Conservation (phyloP, 495 filamentous ascomycete species). For the Penicilliopsis zonata region DNA sequence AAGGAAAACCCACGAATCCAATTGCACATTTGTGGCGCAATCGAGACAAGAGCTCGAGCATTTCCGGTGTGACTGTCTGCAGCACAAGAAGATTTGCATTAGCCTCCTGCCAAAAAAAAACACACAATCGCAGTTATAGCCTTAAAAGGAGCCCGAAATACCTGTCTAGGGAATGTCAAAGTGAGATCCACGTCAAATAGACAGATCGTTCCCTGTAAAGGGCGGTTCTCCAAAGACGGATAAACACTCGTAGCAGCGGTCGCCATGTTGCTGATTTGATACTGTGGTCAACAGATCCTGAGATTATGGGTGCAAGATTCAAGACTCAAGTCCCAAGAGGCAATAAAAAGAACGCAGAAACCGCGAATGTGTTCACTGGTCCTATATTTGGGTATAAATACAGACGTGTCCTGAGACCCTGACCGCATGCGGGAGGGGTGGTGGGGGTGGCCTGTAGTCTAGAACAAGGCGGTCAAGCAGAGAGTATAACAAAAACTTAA, state of each 20-base stretch:
- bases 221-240: conserved; percentile 67
- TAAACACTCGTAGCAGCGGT: conserved; percentile 41
- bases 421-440: conserved; percentile 21
- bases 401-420: conserved; percentile 7
- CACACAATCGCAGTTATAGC: conserved; percentile 1
- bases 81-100: neutral
- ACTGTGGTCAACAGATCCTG: neutral
- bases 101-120: too few relatives aligned
- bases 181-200: conserved; percentile 94
- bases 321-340: too few relatives aligned
- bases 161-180: conserved; percentile 62
- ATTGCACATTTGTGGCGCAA: conserved; percentile 86
- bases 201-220: conserved; percentile 77
- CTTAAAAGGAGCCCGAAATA: conserved; percentile 24
- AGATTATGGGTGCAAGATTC: neutral
- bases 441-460: conserved; percentile 3
- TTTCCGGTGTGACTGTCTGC: conserved; percentile 59
- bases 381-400: too few relatives aligned
- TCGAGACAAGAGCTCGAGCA: conserved; percentile 63
- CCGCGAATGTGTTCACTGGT: too few relatives aligned
- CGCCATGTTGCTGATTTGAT: conserved; percentile 15
- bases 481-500: too few relatives aligned
- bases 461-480: too few relatives aligned
- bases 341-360: too few relatives aligned
- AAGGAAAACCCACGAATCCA: conserved; percentile 49